These are phyloP conservation scores for Macrophomina pseudophaseolina DNA, from an alignment of 2,329 filamentous ascomycete genomes.

Conservation along the genomic window DNA sequence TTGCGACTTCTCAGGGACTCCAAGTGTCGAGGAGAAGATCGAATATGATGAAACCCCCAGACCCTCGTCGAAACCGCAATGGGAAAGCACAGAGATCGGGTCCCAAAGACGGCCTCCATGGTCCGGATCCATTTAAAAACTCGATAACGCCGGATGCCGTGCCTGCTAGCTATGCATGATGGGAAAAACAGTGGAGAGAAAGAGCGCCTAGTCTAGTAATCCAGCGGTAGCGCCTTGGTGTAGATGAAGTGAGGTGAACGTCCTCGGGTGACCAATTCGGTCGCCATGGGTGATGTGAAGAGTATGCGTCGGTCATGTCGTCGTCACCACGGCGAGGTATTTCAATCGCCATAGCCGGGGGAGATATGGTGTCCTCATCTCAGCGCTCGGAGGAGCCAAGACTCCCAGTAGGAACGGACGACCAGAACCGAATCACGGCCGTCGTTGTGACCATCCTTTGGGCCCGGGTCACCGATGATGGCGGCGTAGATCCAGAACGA, in stretches of 20 bases:
- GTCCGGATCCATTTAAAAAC: no score
- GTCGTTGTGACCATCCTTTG: slow-evolving; percentile 62
- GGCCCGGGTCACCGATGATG: slow-evolving; percentile 65
- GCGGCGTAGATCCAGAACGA: slow-evolving; percentile 67
- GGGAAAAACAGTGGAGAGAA: not conserved
- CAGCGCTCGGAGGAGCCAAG: slow-evolving; percentile 56
- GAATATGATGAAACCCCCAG: not conserved
- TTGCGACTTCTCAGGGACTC: not conserved
- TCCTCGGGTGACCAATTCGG: not conserved
- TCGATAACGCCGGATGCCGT: slow-evolving; percentile 15
- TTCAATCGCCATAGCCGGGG: not conserved
- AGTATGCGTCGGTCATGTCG: slow-evolving; percentile 2
- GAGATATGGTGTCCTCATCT: slow-evolving; percentile 24
- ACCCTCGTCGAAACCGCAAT: no score
- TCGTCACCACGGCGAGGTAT: not conserved
- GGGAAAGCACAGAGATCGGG: no score
- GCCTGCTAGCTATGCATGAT: slow-evolving; percentile 20
- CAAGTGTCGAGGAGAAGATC: not conserved
- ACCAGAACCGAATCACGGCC: slow-evolving; percentile 64
- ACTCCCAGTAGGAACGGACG: slow-evolving; percentile 65
- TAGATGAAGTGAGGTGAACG: not conserved
- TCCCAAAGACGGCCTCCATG: no score
- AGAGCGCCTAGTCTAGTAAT: not conserved
- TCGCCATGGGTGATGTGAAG: not conserved
- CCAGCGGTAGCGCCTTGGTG: not conserved